Conservation (phyloP, 2,329 filamentous ascomycete species). For the Penicillium sp. region DNA sequence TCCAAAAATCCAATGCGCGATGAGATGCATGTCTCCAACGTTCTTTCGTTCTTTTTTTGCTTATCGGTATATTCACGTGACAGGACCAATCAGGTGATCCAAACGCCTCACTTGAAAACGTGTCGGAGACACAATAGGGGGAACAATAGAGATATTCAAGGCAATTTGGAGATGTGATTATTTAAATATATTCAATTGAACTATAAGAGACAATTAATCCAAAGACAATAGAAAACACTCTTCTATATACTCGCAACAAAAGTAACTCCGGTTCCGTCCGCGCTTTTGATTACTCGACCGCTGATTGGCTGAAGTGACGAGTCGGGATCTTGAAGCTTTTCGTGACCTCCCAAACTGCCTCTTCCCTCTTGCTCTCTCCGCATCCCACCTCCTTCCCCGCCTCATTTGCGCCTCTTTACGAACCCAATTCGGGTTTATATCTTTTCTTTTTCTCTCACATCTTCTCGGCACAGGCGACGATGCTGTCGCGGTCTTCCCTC, state of each 20-base stretch:
- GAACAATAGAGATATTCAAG: background rate
- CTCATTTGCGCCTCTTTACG: constrained; percentile 31
- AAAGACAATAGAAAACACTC: background rate
- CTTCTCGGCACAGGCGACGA: constrained; percentile 55
- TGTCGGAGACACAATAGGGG: background rate
- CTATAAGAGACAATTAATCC: background rate
- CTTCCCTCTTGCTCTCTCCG: constrained; percentile 23
- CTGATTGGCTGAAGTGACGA: constrained; percentile 12
- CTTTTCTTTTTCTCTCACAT: constrained; percentile 34
- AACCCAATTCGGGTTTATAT: constrained; percentile 37
- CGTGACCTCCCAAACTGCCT: constrained; percentile 32
- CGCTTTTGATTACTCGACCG: constrained; percentile 6
- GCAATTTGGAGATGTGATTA: background rate
- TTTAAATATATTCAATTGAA: background rate
- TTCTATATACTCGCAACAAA: constrained; percentile 6
- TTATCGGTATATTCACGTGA: constrained; percentile 25
- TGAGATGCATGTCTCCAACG: constrained; percentile 4
- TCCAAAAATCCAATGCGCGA: constrained; percentile 2
- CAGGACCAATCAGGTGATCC: constrained; percentile 12
- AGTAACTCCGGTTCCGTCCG: constrained; percentile 38
- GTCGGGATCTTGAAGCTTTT: constrained; percentile 44
- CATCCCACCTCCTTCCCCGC: constrained; percentile 23
- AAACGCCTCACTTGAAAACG: background rate
- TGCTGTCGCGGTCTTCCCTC: constrained; percentile 67
- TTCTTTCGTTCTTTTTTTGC: constrained; percentile 22